Conservation (phyloP, 2,329 filamentous ascomycete species). For the Lanzia echinophila region DNA sequence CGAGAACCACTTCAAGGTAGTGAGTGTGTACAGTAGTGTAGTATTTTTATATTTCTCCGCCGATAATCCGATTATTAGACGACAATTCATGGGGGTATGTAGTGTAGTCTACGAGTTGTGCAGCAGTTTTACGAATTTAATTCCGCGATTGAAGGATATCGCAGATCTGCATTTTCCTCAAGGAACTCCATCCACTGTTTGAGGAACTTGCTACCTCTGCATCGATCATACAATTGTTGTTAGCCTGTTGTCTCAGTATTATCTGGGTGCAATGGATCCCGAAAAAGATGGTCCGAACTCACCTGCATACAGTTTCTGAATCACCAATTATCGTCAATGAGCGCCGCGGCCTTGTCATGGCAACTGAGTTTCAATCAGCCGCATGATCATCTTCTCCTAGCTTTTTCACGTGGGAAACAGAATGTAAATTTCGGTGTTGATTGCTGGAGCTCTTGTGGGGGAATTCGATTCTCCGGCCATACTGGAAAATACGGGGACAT, state of each 20-base stretch:
- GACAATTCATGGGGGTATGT: too few relatives aligned
- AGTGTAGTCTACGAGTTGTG: too few relatives aligned
- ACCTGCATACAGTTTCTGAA: constrained; percentile 77
- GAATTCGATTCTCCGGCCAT: too few relatives aligned
- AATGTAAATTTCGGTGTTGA: background rate
- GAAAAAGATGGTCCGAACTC: constrained; percentile 38
- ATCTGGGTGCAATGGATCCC: constrained; percentile 5
- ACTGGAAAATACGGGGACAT: too few relatives aligned
- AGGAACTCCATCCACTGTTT: constrained; percentile 87
- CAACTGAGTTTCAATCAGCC: constrained; percentile 52
- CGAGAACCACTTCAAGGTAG: too few relatives aligned
- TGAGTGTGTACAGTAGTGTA: too few relatives aligned
- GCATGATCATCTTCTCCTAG: constrained; percentile 15
- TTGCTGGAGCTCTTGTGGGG: too few relatives aligned
- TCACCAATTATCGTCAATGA: constrained; percentile 90
- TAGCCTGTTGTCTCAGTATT: constrained; percentile 18
- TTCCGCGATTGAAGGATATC: constrained; percentile 65
- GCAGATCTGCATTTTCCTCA: constrained; percentile 81
- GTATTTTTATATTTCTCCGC: too few relatives aligned
- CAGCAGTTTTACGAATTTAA: constrained; percentile 21
- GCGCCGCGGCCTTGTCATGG: constrained; percentile 91
- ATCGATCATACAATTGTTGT: constrained; percentile 22
- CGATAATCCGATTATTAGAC: too few relatives aligned
- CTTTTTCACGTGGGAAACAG: background rate
- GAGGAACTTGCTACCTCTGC: constrained; percentile 76